A percentile compares a stretch with the other conserved stretches of the same genome.
Conservation (phyloP, 2,329 filamentous ascomycete species). For the Sporothrix phasma region DNA sequence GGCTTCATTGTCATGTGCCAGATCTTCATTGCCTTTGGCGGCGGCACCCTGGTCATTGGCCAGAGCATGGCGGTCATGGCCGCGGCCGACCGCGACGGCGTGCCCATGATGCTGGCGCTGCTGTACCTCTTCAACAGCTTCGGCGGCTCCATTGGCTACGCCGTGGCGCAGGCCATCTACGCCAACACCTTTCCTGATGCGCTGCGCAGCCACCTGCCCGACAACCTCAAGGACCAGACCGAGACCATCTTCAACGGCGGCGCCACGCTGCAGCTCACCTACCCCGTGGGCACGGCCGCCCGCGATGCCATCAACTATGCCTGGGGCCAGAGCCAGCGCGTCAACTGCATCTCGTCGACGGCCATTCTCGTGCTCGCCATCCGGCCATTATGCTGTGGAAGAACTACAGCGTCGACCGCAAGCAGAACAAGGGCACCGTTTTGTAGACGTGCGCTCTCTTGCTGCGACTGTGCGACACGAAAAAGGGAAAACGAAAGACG, state of each 20-base stretch:
- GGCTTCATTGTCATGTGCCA: slow-evolving; percentile 49
- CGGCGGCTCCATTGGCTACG: slow-evolving; percentile 49
- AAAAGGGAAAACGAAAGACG: too few relatives aligned
- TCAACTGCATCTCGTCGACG: slow-evolving; percentile 38
- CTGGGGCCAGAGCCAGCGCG: slow-evolving; percentile 42
- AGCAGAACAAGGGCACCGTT: slow-evolving; percentile 20
- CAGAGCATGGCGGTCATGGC: slow-evolving; percentile 52
- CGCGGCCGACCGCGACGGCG: slow-evolving; percentile 45
- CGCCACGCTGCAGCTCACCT: slow-evolving; percentile 43
- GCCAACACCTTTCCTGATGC: slow-evolving; percentile 43
- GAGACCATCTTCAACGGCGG: slow-evolving; percentile 34
- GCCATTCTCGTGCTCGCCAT: slow-evolving; percentile 24
- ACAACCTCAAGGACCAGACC: slow-evolving; percentile 38
- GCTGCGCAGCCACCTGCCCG: slow-evolving; percentile 36
- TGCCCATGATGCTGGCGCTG: slow-evolving; percentile 48
- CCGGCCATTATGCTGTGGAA: slow-evolving; percentile 19
- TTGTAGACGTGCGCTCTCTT: slow-evolving; percentile 8
- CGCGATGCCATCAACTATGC: slow-evolving; percentile 47
- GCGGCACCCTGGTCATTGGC: slow-evolving; percentile 47
- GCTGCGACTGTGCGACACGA: background rate
- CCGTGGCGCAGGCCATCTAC: slow-evolving; percentile 53
- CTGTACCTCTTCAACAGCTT: slow-evolving; percentile 48
- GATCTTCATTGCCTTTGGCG: slow-evolving; percentile 43
- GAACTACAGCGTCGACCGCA: slow-evolving; percentile 19
- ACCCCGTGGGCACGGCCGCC: slow-evolving; percentile 38